Conservation (phyloP, 1,139 yeast genomes). For the Yamadazyma buinensis region DNA sequence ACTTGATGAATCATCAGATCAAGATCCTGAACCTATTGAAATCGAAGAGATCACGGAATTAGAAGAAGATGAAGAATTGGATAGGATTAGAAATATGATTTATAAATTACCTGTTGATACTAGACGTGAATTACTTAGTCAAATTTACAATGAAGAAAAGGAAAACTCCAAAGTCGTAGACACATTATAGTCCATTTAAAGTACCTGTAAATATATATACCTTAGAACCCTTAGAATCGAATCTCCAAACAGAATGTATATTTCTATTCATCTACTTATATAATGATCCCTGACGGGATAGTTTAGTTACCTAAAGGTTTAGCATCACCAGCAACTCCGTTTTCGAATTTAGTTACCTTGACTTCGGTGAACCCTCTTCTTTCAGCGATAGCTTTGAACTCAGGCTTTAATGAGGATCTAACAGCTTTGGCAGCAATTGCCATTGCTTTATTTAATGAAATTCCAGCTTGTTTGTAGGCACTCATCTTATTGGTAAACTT, state of each 20-base stretch:
- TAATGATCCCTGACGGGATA: not conserved
- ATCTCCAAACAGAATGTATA: too few species aligned
- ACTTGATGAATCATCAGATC: slow-evolving; percentile 26
- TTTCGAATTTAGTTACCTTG: slow-evolving; percentile 66
- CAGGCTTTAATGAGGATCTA: slow-evolving; percentile 88
- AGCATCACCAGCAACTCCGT: slow-evolving; percentile 52
- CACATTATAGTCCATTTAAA: not conserved
- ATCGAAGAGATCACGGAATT: slow-evolving; percentile 8
- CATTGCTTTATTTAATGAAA: slow-evolving; percentile 84
- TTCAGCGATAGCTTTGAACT: slow-evolving; percentile 70
- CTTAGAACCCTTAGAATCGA: too few species aligned
- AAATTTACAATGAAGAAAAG: slow-evolving; percentile 19
- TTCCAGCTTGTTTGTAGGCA: slow-evolving; percentile 74
- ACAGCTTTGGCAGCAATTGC: slow-evolving; percentile 87
- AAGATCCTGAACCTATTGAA: not conserved
- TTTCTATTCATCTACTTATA: not conserved
- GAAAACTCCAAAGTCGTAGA: slow-evolving; percentile 4
- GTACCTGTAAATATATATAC: too few species aligned
- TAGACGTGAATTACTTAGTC: slow-evolving; percentile 28
- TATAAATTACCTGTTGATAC: slow-evolving; percentile 38
- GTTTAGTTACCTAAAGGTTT: slow-evolving; percentile 24
- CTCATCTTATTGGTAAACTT: slow-evolving; percentile 39
- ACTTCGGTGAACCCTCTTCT: slow-evolving; percentile 76
- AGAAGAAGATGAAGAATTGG: slow-evolving; percentile 16
- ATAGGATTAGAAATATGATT: slow-evolving; percentile 29